Evolutionary conservation across 495 filamentous ascomycete genomes (phyloP).

Genomic region (Aspergillus olivimuriae): DNA sequence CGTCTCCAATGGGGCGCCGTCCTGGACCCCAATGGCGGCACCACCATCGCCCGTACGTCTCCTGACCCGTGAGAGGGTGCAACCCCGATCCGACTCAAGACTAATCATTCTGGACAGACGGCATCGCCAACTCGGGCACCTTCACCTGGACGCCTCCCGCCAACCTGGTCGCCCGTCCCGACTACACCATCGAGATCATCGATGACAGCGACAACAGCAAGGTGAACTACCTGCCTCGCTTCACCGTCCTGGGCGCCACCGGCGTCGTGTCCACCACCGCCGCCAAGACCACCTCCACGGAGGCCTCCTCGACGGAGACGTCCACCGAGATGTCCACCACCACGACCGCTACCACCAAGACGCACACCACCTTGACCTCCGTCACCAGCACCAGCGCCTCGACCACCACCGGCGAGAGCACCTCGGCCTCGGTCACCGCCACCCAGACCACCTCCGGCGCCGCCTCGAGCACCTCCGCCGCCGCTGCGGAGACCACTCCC

Average conservation of each 20-base stretch:
- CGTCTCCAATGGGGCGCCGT: slow-evolving; percentile 45
- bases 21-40: slow-evolving; percentile 38
- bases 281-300: slow-evolving; percentile 32
- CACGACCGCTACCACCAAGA: slow-evolving; percentile 27
- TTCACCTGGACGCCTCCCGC: slow-evolving; percentile 49
- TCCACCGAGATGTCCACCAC: slow-evolving; percentile 38
- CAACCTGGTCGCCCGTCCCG: slow-evolving; percentile 33
- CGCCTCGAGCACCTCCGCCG: slow-evolving; percentile 21
- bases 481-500: slow-evolving; percentile 4
- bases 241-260: slow-evolving; percentile 46
- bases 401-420: slow-evolving; percentile 10
- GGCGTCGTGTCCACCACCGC: slow-evolving; percentile 31
- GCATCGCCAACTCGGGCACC: slow-evolving; percentile 50
- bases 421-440: slow-evolving; percentile 7
- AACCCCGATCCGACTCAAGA: background rate
- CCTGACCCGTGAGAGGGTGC: too few species aligned
- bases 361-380: slow-evolving; percentile 12
- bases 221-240: slow-evolving; percentile 55
- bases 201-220: slow-evolving; percentile 34
- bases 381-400: slow-evolving; percentile 12
- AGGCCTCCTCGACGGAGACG: slow-evolving; percentile 32
- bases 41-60: slow-evolving; percentile 47
- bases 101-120: slow-evolving; percentile 30
- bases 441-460: slow-evolving; percentile 24
- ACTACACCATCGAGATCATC: slow-evolving; percentile 57